Evolutionary conservation across 495 filamentous ascomycete genomes (phyloP), one percentile per base, ranked within the genome.

Genomic region (Rhizodiscina lignyota): DNA sequence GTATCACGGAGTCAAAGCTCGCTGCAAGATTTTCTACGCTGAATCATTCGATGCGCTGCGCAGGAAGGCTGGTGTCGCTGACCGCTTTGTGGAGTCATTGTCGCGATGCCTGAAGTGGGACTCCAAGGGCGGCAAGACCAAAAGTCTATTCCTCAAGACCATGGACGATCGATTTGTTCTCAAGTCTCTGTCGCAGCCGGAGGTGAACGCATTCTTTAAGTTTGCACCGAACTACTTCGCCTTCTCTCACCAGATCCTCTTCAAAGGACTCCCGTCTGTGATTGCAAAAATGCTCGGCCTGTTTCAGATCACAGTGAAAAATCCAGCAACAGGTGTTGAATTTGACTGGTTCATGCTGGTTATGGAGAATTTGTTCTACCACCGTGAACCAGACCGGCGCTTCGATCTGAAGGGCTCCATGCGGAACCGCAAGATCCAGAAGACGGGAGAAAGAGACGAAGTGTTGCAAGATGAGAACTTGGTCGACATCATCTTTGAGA

Each of bases 221-320:
- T 94, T 96, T 46, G 91, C 91, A 0, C 89, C 86, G 0, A 82
- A 84, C 5, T 99, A 99, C 58, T 99, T 99, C 54, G 78, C 81
- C 42, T 83, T 96, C 47, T 94, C 94, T 83, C 79, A 83, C 11
- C 78, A 96, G 51, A 84, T 83, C 1, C 67, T 99, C 18, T 99
- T 96, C 59, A 85, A 94, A 44, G 89, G 94, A 18, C 65, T 99
- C 4, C 89, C 89, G 2, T 89, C 85, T 6, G 91, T 92, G 12
- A 96, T 99, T 46, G 89, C 89, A 8, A 99, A 99, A 60, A 96
- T 99, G 91, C 72, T 96, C 31, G 89, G 89, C 2, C 94, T 99
- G 58, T 99, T 92, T 55, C 87, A 96, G 45, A 77, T 99, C 40
- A 74, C 79, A 44, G 94, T 99, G 60, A 92, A 89, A 57, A 96